phyloP scores from a whole-genome alignment of 2,329 filamentous ascomycete genomes.

The Westerdykella aurantiaca region DNA sequence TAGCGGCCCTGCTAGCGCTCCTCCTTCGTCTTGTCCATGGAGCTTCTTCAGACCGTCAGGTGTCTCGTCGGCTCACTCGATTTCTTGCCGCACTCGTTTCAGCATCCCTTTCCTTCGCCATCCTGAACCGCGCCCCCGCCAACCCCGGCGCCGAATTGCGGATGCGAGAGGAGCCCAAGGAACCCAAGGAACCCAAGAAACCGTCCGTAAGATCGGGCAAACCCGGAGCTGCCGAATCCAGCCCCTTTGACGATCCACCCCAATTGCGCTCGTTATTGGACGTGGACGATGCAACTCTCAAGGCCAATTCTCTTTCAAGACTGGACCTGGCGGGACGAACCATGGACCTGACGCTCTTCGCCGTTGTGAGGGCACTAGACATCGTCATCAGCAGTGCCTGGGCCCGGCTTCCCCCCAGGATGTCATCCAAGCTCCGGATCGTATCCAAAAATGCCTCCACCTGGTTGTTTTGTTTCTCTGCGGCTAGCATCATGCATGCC shows the following conservation, averaged over 20 bases:
- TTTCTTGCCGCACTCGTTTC: slow-evolving; percentile 45
- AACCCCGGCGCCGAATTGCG: not conserved
- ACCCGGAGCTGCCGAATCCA: slow-evolving; percentile 10
- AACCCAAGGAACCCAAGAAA: not conserved
- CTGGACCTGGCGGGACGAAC: slow-evolving; percentile 60
- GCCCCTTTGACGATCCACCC: slow-evolving; percentile 24
- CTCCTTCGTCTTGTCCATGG: slow-evolving; percentile 3
- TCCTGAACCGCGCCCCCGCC: slow-evolving; percentile 42
- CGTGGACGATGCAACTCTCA: slow-evolving; percentile 5
- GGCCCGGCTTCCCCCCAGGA: slow-evolving; percentile 48
- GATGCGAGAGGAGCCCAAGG: slow-evolving; percentile 4
- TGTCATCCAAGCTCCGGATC: slow-evolving; percentile 1
- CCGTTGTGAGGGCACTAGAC: slow-evolving; percentile 65
- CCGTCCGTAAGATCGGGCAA: slow-evolving; percentile 5
- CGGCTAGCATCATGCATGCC: slow-evolving; percentile 77
- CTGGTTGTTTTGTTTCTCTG: slow-evolving; percentile 64
- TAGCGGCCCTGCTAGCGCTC: slow-evolving; percentile 14
- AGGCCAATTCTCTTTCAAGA: slow-evolving; percentile 9
- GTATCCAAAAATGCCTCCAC: slow-evolving; percentile 54
- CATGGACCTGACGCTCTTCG: slow-evolving; percentile 77
- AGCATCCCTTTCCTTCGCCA: slow-evolving; percentile 45
- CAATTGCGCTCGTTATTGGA: slow-evolving; percentile 7
- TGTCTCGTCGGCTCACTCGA: slow-evolving; percentile 17
- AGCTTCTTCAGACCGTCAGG: slow-evolving; percentile 8
- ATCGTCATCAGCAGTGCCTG: slow-evolving; percentile 47